Percentiles rank a stretch among this genome's conserved stretches.
phyloP scores from a whole-genome alignment of 1,139 yeast genomes.

The Yamadazyma aaseri region DNA sequence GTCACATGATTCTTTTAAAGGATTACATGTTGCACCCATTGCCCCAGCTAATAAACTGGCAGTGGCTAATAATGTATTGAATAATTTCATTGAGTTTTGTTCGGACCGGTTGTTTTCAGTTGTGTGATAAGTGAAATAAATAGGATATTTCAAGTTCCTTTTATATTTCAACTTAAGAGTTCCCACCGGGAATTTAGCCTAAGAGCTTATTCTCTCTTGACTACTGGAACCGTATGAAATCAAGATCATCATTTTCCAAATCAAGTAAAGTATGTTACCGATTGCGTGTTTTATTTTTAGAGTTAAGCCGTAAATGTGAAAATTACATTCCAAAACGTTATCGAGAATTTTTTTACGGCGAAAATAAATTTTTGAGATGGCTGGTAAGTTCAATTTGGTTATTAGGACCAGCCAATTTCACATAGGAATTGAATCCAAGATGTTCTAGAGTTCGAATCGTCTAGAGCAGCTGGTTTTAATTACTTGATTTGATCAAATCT shows the following conservation, averaged over 20 bases:
- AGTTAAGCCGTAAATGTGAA: not conserved
- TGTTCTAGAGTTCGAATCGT: too few species aligned
- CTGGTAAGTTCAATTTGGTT: slow-evolving; percentile 3
- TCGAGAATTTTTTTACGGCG: not conserved
- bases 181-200: too few species aligned
- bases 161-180: too few species aligned
- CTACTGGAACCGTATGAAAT: not conserved
- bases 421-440: not conserved
- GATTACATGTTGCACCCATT: slow-evolving; percentile 27
- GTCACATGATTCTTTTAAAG: slow-evolving; percentile 30
- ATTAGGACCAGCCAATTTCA: slow-evolving; percentile 1
- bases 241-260: slow-evolving; percentile 2
- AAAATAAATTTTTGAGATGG: slow-evolving; percentile 3
- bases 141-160: not conserved
- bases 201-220: not conserved
- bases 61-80: slow-evolving; percentile 9
- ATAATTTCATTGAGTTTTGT: slow-evolving; percentile 14
- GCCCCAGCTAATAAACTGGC: slow-evolving; percentile 8
- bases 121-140: not conserved
- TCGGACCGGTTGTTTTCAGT: not conserved
- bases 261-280: slow-evolving; percentile 1
- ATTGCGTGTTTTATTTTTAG: not conserved
- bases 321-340: not conserved
- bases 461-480: too few species aligned
- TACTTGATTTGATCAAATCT: too few species aligned